A percentile compares a stretch with the other conserved stretches of the same genome.
Evolutionary conservation across 768 basidiomycete species (phyloP).

Genomic region (Panaeolus papilionaceus): DNA sequence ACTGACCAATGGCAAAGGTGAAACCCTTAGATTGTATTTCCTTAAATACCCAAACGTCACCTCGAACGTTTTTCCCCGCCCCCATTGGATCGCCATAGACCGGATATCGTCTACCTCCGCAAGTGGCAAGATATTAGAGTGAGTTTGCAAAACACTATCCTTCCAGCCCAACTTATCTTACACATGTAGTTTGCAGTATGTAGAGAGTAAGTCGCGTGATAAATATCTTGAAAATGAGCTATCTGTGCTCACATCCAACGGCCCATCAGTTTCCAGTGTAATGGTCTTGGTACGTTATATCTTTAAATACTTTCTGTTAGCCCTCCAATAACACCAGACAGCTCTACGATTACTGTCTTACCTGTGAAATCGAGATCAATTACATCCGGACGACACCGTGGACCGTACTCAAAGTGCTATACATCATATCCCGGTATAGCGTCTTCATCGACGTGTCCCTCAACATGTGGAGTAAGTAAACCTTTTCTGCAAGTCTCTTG

Average conservation of each 20-base stretch:
- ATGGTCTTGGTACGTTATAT: neutral
- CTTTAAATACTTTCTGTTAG: neutral
- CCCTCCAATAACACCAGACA: neutral
- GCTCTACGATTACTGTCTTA: neutral
- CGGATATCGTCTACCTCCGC: neutral
- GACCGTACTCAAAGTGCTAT: neutral
- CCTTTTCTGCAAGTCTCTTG: neutral
- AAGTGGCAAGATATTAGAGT: neutral
- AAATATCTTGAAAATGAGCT: neutral
- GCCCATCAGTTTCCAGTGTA: neutral
- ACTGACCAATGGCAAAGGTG: no score
- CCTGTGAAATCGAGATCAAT: neutral
- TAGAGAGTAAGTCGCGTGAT: neutral
- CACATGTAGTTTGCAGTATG: neutral
- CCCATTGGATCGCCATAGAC: neutral
- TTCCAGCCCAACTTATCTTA: neutral
- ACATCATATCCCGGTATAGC: neutral
- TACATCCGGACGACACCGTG: neutral
- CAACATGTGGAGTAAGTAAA: neutral
- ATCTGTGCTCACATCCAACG: neutral
- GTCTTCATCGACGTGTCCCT: neutral
- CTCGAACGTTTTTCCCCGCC: neutral
- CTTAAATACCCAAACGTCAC: neutral
- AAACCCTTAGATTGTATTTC: neutral
- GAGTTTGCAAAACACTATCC: neutral